These are phyloP conservation scores for Quercus suber DNA, from an alignment of 306 rosid species.

Conservation along the genomic window DNA sequence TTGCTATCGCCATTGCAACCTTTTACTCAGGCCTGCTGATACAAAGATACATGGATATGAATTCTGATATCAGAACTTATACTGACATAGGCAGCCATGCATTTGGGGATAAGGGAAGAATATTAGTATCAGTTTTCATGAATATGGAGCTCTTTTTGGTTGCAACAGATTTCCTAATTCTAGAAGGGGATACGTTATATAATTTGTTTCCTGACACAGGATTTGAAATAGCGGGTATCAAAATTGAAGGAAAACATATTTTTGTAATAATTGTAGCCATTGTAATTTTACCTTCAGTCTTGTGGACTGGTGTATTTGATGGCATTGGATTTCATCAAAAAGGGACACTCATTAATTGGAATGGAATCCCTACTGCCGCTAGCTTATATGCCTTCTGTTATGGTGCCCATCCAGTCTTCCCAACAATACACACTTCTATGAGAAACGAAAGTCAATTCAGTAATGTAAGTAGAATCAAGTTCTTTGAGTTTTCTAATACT, in stretches of 20 bases:
- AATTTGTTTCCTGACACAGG: slow-evolving; percentile 42
- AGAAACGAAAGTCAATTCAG: slow-evolving; percentile 63
- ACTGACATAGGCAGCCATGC: slow-evolving; percentile 50
- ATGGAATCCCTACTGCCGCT: slow-evolving; percentile 61
- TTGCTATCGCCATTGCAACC: slow-evolving; percentile 23
- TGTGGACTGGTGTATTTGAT: slow-evolving; percentile 58
- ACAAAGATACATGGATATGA: slow-evolving; percentile 46
- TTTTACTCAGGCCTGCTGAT: slow-evolving; percentile 59
- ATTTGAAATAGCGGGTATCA: slow-evolving; percentile 38
- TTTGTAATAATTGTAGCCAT: slow-evolving; percentile 57
- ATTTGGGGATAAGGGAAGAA: slow-evolving; percentile 41
- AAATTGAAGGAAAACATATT: slow-evolving; percentile 37
- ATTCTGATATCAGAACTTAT: slow-evolving; percentile 37
- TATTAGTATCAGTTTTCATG: slow-evolving; percentile 38
- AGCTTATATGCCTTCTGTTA: slow-evolving; percentile 79
- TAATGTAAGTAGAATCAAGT: slow-evolving; percentile 43
- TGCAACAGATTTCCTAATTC: slow-evolving; percentile 67
- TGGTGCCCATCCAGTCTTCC: slow-evolving; percentile 87
- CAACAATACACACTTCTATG: slow-evolving; percentile 78
- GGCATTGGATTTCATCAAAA: slow-evolving; percentile 53
- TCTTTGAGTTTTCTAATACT: neutral
- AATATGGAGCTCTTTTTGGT: slow-evolving; percentile 72
- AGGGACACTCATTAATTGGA: slow-evolving; percentile 50
- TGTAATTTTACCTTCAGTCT: slow-evolving; percentile 58
- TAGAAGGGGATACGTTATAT: slow-evolving; percentile 75